Conservation (phyloP, 257 asterid species). For the Gentiana straminea region DNA sequence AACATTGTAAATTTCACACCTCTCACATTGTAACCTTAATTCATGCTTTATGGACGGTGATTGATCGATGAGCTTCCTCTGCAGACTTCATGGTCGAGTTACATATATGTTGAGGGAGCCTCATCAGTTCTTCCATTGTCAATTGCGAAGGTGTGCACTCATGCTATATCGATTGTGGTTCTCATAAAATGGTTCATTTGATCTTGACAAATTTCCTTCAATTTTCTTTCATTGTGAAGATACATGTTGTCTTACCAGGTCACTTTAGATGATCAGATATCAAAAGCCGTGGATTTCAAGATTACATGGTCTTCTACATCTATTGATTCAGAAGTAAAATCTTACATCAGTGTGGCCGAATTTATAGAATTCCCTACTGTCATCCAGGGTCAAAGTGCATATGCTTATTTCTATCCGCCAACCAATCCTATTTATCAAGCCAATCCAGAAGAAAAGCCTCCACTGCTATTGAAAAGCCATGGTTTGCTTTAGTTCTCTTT, state of each 20-base stretch:
- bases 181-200: too few species aligned
- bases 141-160: slow-evolving; percentile 62
- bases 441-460: slow-evolving; percentile 69
- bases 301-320: slow-evolving; percentile 72
- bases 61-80: slow-evolving; percentile 11
- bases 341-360: slow-evolving; percentile 69
- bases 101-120: slow-evolving; percentile 83
- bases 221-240: slow-evolving; percentile 1
- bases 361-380: slow-evolving; percentile 80
- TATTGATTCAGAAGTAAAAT: slow-evolving; percentile 23
- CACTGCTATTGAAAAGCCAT: slow-evolving; percentile 81
- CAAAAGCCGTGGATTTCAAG: slow-evolving; percentile 53
- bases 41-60: slow-evolving; percentile 2
- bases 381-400: slow-evolving; percentile 78
- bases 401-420: slow-evolving; percentile 92
- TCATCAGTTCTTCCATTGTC: slow-evolving; percentile 72
- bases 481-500: slow-evolving; percentile 30
- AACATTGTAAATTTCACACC: slow-evolving; percentile 45
- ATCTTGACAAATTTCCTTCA: neutral
- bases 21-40: neutral
- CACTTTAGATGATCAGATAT: slow-evolving; percentile 51
- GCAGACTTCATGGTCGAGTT: slow-evolving; percentile 53
- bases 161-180: neutral
- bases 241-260: slow-evolving; percentile 42
- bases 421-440: slow-evolving; percentile 71